phyloP scores from a whole-genome alignment of 2,329 filamentous ascomycete genomes.

The Pyrenochaeta sp. region DNA sequence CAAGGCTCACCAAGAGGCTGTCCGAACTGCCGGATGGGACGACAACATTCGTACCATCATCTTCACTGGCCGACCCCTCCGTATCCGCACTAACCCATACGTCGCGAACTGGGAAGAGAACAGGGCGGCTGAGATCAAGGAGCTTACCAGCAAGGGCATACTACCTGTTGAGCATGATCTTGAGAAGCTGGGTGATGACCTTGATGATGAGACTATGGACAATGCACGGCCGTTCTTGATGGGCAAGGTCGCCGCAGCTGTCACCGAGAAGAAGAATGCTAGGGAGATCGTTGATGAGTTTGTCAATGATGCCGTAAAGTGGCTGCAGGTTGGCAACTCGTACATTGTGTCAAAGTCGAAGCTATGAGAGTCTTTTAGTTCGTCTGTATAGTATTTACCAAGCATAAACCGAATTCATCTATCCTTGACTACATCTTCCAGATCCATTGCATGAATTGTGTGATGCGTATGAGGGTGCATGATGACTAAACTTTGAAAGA shows the following conservation, averaged over 20 bases:
- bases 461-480: too few relatives aligned
- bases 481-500: too few relatives aligned
- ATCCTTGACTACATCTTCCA: too few relatives aligned
- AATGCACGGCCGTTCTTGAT: conserved; percentile 91
- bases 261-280: conserved; percentile 90
- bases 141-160: conserved; percentile 85
- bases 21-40: conserved; percentile 88
- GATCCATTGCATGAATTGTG: too few relatives aligned
- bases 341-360: conserved; percentile 58
- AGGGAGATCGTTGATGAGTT: conserved; percentile 96
- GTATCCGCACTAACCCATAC: conserved; percentile 92
- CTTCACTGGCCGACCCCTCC: conserved; percentile 94
- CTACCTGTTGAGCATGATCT: conserved; percentile 95
- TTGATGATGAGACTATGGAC: conserved; percentile 86
- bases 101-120: conserved; percentile 97
- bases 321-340: conserved; percentile 73
- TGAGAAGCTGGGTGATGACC: conserved; percentile 74
- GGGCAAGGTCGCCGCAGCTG: conserved; percentile 95
- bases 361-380: conserved; percentile 27
- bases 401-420: not conserved
- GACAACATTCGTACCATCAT: conserved; percentile 98
- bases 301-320: conserved; percentile 78
- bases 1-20: conserved; percentile 92
- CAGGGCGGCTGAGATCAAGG: conserved; percentile 87
- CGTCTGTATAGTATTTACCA: not conserved